Percentiles rank a stretch among this genome's conserved stretches.
Conservation (phyloP, 2,329 filamentous ascomycete species). For the Fusarium denticulatum region DNA sequence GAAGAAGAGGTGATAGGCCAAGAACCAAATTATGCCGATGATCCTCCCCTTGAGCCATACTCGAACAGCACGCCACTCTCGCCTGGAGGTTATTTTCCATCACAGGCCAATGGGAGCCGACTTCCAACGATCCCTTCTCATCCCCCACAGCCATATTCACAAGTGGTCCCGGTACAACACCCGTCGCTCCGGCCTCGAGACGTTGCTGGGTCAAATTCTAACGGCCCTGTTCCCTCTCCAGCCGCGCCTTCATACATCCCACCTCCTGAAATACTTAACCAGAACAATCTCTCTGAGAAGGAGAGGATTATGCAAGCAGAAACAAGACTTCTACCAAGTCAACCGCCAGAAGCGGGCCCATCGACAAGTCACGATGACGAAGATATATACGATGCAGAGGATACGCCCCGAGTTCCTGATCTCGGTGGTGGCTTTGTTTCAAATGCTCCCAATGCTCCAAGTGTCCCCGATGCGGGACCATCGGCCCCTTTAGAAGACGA, state of each 20-base stretch:
- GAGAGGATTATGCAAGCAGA: constrained; percentile 82
- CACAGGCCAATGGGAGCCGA: constrained; percentile 50
- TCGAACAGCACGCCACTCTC: constrained; percentile 29
- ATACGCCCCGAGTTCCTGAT: constrained; percentile 45
- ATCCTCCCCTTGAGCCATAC: constrained; percentile 34
- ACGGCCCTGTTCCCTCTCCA: constrained; percentile 30
- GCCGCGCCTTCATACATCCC: constrained; percentile 61
- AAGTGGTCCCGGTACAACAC: constrained; percentile 24
- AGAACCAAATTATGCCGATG: constrained; percentile 38
- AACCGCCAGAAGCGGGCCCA: constrained; percentile 59
- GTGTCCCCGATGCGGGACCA: constrained; percentile 41
- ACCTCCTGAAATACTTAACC: constrained; percentile 67
- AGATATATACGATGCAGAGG: constrained; percentile 59
- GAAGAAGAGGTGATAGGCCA: constrained; percentile 44
- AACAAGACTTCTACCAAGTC: constrained; percentile 81
- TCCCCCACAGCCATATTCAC: constrained; percentile 50
- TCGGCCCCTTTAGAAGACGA: constrained; percentile 60
- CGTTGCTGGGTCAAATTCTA: constrained; percentile 11
- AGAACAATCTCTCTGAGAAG: constrained; percentile 80
- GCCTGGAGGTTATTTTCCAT: constrained; percentile 41
- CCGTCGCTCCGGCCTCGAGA: constrained; percentile 19
- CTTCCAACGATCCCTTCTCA: constrained; percentile 44
- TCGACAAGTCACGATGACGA: constrained; percentile 53
- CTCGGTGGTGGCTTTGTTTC: constrained; percentile 20
- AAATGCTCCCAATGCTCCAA: constrained; percentile 8